Evolutionary conservation across 495 filamentous ascomycete species (phyloP).

Genomic region (Venustampulla echinocandica): DNA sequence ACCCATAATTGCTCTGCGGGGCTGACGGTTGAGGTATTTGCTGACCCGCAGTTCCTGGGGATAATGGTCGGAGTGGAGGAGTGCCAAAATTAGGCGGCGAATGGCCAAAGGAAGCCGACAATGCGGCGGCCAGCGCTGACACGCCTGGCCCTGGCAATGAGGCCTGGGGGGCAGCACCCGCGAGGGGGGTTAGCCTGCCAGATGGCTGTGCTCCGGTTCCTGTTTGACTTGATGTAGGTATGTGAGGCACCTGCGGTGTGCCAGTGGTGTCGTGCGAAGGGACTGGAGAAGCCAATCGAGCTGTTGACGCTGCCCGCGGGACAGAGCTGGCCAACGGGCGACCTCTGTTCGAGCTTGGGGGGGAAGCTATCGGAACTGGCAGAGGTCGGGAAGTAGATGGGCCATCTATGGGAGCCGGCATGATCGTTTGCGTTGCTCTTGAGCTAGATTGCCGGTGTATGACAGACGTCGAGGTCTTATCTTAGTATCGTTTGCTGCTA

Average conservation of each 20-base stretch:
- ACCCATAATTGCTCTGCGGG: slow-evolving; percentile 66
- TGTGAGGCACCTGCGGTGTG: slow-evolving; percentile 41
- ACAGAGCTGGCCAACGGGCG: slow-evolving; percentile 35
- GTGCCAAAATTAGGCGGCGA: slow-evolving; percentile 53
- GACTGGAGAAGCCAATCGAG: slow-evolving; percentile 63
- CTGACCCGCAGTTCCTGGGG: slow-evolving; percentile 40
- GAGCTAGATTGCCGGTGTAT: slow-evolving; percentile 6
- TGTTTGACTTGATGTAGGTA: slow-evolving; percentile 28
- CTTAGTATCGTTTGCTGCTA: slow-evolving; percentile 9
- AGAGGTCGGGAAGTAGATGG: slow-evolving; percentile 29
- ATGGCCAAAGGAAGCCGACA: slow-evolving; percentile 54
- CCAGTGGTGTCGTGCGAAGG: slow-evolving; percentile 41
- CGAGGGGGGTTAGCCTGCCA: slow-evolving; percentile 39
- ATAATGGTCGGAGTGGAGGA: slow-evolving; percentile 48
- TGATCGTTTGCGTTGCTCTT: slow-evolving; percentile 15
- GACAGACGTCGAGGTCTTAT: slow-evolving; percentile 10
- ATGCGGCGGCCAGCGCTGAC: slow-evolving; percentile 66
- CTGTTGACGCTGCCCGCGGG: slow-evolving; percentile 57
- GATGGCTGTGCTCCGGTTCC: slow-evolving; percentile 20
- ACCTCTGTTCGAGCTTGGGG: slow-evolving; percentile 37
- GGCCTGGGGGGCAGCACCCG: slow-evolving; percentile 39
- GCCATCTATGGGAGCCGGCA: slow-evolving; percentile 29
- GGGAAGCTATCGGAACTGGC: slow-evolving; percentile 34
- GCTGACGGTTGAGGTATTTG: slow-evolving; percentile 28
- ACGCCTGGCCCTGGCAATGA: slow-evolving; percentile 57